Percentiles rank a stretch among this genome's conserved stretches.
Evolutionary conservation across 129 eudicot genomes (phyloP).

Genomic region (Artemisia annua): DNA sequence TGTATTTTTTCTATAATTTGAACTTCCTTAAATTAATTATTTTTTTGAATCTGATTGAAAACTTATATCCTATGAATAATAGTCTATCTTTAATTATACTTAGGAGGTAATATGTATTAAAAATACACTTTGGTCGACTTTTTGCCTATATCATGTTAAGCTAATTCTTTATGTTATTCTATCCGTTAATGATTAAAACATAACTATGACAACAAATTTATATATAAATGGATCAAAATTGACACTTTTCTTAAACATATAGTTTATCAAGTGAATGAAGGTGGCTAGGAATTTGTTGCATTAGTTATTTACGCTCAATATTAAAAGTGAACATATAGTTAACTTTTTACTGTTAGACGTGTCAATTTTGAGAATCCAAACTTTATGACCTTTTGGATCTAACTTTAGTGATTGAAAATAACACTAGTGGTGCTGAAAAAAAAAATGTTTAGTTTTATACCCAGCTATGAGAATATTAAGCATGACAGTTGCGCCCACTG

Average conservation of each 20-base stretch:
- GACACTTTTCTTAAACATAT: too few species aligned
- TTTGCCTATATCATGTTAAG: too few species aligned
- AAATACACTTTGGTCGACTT: too few species aligned
- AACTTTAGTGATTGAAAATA: conserved; percentile 16
- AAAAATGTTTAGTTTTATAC: conserved; percentile 39
- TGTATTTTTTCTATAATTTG: too few species aligned
- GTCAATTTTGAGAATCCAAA: not conserved
- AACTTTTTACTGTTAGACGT: not conserved
- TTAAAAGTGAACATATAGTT: not conserved
- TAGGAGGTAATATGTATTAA: too few species aligned
- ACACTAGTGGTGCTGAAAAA: not conserved
- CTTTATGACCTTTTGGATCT: not conserved
- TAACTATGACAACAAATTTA: too few species aligned
- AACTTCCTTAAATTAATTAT: too few species aligned
- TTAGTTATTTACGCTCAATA: not conserved
- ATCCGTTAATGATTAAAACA: not conserved
- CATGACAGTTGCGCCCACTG: conserved; percentile 98
- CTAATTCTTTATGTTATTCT: too few species aligned
- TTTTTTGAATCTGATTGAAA: too few species aligned
- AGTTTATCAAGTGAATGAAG: conserved; percentile 7
- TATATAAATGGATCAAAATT: too few species aligned
- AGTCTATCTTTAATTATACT: too few species aligned
- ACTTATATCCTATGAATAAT: too few species aligned
- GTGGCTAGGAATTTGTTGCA: not conserved
- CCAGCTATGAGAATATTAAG: conserved; percentile 97